These are phyloP conservation scores for Russula sp. DNA, from an alignment of 768 basidiomycete species.

Conservation along the genomic window DNA sequence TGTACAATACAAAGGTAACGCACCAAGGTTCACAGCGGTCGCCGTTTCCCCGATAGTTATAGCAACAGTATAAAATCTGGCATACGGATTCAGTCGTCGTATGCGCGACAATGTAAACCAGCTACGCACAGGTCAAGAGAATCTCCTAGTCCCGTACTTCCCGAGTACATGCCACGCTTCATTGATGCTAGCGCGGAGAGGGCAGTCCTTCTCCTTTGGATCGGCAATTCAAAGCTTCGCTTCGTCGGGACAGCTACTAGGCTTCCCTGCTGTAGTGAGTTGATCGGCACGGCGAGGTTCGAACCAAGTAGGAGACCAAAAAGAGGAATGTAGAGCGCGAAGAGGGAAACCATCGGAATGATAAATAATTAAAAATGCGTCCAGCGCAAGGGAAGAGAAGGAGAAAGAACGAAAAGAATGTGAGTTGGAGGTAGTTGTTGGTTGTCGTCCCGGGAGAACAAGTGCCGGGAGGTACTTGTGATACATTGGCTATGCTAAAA, in stretches of 20 bases:
- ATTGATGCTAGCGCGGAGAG: not conserved
- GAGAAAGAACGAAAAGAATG: not conserved
- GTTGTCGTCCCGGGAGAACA: too few relatives aligned
- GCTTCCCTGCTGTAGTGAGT: not conserved
- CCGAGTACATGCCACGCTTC: conserved; percentile 17
- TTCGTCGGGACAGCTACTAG: not conserved
- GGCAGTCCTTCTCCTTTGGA: conserved; percentile 3
- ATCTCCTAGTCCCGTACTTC: conserved; percentile 20
- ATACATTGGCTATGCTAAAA: too few relatives aligned
- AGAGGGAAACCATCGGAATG: conserved; percentile 3
- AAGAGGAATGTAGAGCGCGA: not conserved
- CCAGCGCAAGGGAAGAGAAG: conserved; percentile 12
- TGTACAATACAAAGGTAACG: not conserved
- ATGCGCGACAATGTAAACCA: not conserved
- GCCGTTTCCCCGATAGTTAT: conserved; percentile 14
- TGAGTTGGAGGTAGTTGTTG: not conserved
- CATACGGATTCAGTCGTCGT: not conserved
- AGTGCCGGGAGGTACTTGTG: too few relatives aligned
- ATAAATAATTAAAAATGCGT: not conserved
- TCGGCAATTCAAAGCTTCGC: conserved; percentile 14
- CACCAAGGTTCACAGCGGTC: conserved; percentile 20
- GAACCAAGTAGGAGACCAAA: not conserved
- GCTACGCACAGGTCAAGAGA: conserved; percentile 13
- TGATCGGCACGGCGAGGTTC: conserved; percentile 6
- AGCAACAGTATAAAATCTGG: conserved; percentile 18